Conservation (phyloP, 306 rosid genomes). For the Casuarina cunninghamiana region DNA sequence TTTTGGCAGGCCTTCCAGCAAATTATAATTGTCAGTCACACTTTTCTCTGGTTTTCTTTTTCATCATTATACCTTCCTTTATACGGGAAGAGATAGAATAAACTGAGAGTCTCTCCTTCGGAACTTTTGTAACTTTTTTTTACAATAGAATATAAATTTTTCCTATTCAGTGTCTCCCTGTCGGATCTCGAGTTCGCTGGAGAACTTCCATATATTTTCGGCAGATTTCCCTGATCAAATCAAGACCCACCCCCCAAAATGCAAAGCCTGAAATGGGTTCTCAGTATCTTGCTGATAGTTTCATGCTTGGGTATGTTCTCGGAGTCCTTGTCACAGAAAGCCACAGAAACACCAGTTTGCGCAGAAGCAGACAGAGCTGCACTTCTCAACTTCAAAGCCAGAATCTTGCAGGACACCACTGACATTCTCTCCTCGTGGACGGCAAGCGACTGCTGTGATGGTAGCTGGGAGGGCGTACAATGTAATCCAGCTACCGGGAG, state of each 20-base stretch:
- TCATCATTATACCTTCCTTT: constrained; percentile 73
- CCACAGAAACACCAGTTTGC: constrained; percentile 45
- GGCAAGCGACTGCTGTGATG: constrained; percentile 77
- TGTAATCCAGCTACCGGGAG: constrained; percentile 76
- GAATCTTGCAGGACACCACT: constrained; percentile 73
- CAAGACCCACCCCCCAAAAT: constrained; percentile 62
- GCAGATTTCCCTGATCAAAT: constrained; percentile 29
- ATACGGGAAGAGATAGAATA: constrained; percentile 64
- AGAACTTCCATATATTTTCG: constrained; percentile 13
- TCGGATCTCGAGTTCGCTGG: constrained; percentile 49
- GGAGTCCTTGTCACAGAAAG: constrained; percentile 29
- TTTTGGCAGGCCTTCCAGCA: constrained; percentile 43
- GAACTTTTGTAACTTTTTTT: constrained; percentile 44
- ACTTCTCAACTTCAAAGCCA: constrained; percentile 74
- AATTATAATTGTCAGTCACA: constrained; percentile 40
- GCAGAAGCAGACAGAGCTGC: constrained; percentile 80
- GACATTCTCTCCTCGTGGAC: constrained; percentile 73
- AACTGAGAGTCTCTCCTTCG: constrained; percentile 35
- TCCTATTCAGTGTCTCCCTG: constrained; percentile 30
- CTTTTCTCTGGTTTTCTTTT: constrained; percentile 17
- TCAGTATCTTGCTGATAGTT: constrained; percentile 31
- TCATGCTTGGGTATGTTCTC: constrained; percentile 33
- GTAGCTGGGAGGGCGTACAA: constrained; percentile 92
- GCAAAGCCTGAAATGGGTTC: constrained; percentile 56
- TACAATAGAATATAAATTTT: constrained; percentile 25